Evolutionary conservation across 345 rosid genomes (phyloP), one percentile per base, ranked within the genome.

Genomic region (Murraya koenigii): DNA sequence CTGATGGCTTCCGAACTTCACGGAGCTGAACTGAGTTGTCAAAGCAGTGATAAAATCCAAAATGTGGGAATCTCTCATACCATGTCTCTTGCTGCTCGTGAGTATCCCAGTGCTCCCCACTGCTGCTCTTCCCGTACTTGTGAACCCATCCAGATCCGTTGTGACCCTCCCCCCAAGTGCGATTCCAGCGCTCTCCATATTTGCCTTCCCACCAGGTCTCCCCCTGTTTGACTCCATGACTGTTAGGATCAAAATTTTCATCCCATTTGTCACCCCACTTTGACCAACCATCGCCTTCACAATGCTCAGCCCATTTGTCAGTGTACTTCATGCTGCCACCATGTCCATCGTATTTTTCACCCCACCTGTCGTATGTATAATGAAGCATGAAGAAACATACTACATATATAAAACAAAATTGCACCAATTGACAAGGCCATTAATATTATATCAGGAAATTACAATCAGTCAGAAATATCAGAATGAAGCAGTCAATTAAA

Each of bases 201-300:
- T 89, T 87, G 14, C 98, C 99, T 88, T 86, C 89, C 99, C 98
- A 91, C 99, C 99, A 93, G 52, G 92, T 86, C 86, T 95, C 97
- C 32, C 99, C 99, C 82, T 95, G 99, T 83, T 93, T 95, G 68
- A 95, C 95, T n/a, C 99, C 99, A 2, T 85, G 88, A n/a, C 86
- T 85, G 38, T 87, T 87, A 23, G 84, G 80, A 78, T 90, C 87
- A 32, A 95, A 95, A 84, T 93, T 84, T 78, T 93, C 99, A 23
- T 95, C 99, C 99, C 99, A 93, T 79, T 95, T 95, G 88, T 95
- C 99, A 28, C 99, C 99, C 98, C 99, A 95, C 68, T 92, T 95
- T 33, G 96, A 81, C 98, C 99, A 93, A 25, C 92, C 90, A 28
- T 88, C 94, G 0, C 88, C 99, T 77, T 92, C 93, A 64, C 90